Conservation (phyloP, 2,329 filamentous ascomycete genomes). For the Didymella lethalis region DNA sequence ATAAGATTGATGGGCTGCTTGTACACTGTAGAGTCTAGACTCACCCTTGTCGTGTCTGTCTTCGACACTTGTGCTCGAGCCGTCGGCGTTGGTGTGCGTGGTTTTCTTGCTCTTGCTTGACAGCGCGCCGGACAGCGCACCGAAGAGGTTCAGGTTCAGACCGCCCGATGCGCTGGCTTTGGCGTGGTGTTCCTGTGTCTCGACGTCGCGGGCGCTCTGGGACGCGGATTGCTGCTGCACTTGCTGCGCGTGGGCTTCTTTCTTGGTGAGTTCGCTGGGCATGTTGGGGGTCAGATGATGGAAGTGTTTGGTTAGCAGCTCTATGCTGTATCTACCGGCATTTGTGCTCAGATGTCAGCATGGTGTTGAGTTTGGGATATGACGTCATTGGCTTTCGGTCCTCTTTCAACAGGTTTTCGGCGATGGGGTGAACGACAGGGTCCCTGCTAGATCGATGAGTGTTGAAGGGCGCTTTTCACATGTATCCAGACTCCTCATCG, state of each 20-base stretch:
- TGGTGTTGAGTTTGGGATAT: constrained; percentile 21
- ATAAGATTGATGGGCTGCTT: no score
- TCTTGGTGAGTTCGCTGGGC: constrained; percentile 36
- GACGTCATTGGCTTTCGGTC: constrained; percentile 29
- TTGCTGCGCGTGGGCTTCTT: constrained; percentile 35
- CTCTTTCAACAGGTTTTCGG: constrained; percentile 15
- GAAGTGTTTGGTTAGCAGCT: background rate
- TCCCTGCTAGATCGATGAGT: background rate
- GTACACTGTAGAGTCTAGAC: no score
- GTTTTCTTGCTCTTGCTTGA: constrained; percentile 42
- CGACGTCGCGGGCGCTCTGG: constrained; percentile 30
- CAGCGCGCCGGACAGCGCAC: constrained; percentile 46
- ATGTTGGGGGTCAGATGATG: constrained; percentile 19
- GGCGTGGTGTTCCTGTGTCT: constrained; percentile 42
- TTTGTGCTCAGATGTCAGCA: constrained; percentile 6
- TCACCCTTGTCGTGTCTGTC: constrained; percentile 39
- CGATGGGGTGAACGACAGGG: background rate
- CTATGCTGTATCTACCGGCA: background rate
- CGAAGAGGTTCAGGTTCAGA: constrained; percentile 49
- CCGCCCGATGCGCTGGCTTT: constrained; percentile 47
- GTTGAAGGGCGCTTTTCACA: background rate
- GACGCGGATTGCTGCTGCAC: constrained; percentile 27
- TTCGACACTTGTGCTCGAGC: constrained; percentile 32
- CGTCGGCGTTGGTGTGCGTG: constrained; percentile 40
- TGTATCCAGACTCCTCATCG: background rate